These are phyloP conservation scores for Licmophora abbreviata DNA, from an alignment of 108 stramenopile species.

Conservation along the genomic window DNA sequence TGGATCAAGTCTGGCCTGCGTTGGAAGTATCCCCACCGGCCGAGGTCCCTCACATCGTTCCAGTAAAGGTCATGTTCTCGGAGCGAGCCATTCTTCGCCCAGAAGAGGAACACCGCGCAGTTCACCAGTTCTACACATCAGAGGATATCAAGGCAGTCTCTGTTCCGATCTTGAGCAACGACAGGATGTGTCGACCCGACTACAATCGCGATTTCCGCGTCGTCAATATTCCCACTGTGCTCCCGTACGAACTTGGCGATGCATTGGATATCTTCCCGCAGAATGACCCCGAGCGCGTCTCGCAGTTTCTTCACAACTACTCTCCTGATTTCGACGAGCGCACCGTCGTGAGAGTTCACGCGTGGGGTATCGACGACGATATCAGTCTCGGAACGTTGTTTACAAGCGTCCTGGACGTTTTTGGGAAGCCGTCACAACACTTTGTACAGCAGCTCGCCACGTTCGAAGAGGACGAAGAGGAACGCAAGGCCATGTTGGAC, in stretches of 20 bases:
- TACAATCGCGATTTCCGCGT: conserved; percentile 59
- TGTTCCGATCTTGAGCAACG: conserved; percentile 17
- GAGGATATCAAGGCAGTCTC: conserved; percentile 20
- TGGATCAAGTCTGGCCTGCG: conserved; percentile 42
- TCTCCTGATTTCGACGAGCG: conserved; percentile 42
- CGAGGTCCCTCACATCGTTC: conserved; percentile 52
- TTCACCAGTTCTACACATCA: conserved; percentile 28
- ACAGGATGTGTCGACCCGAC: conserved; percentile 31
- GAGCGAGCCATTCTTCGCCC: conserved; percentile 29
- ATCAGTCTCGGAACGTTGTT: conserved; percentile 41
- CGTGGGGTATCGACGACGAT: conserved; percentile 45
- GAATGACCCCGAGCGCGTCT: conserved; percentile 40
- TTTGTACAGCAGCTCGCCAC: conserved; percentile 57
- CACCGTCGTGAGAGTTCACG: conserved; percentile 42
- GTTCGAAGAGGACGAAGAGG: conserved; percentile 39
- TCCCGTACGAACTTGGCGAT: conserved; percentile 59
- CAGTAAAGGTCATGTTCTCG: conserved; percentile 33
- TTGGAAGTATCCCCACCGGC: conserved; percentile 31
- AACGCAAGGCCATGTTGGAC: conserved; percentile 38
- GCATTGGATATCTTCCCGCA: conserved; percentile 59
- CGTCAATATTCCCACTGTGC: conserved; percentile 29
- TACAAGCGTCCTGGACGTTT: conserved; percentile 53
- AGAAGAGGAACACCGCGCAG: conserved; percentile 23
- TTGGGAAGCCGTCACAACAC: conserved; percentile 54
- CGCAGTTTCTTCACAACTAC: conserved; percentile 43